Conservation (phyloP, 1,284 basidiomycete species). For the Thelephora terrestris region DNA sequence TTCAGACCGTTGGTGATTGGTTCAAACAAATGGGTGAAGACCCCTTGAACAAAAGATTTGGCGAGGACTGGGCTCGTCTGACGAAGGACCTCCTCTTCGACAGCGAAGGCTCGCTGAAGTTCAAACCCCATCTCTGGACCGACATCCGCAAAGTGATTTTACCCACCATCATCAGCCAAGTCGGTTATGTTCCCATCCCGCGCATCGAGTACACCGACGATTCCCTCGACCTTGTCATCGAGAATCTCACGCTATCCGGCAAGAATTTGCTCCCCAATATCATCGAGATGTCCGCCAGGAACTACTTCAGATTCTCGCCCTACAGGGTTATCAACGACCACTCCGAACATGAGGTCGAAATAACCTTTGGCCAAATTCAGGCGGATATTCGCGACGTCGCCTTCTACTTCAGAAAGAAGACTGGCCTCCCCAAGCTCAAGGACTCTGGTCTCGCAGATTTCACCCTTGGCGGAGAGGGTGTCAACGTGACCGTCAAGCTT, state of each 20-base stretch:
- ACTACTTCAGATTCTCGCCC: slow-evolving; percentile 72
- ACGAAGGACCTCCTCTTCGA: slow-evolving; percentile 60
- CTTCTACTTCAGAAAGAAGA: slow-evolving; percentile 78
- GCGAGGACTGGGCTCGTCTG: slow-evolving; percentile 75
- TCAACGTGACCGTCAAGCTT: slow-evolving; percentile 35
- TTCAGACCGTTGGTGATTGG: slow-evolving; percentile 52
- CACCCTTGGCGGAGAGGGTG: slow-evolving; percentile 71
- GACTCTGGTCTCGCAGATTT: slow-evolving; percentile 94
- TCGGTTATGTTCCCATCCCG: slow-evolving; percentile 87
- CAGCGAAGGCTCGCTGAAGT: slow-evolving; percentile 71
- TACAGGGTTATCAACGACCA: slow-evolving; percentile 47
- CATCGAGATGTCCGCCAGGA: slow-evolving; percentile 73
- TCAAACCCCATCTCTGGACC: slow-evolving; percentile 85
- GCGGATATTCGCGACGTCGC: slow-evolving; percentile 90
- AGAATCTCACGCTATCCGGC: slow-evolving; percentile 86
- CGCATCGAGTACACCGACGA: slow-evolving; percentile 89
- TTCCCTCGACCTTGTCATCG: slow-evolving; percentile 80
- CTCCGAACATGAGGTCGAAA: slow-evolving; percentile 56
- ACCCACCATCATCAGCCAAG: slow-evolving; percentile 67
- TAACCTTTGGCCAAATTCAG: slow-evolving; percentile 81
- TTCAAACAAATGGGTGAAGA: slow-evolving; percentile 82
- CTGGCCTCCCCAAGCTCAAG: slow-evolving; percentile 68
- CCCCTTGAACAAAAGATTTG: slow-evolving; percentile 72
- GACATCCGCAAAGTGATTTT: slow-evolving; percentile 79
- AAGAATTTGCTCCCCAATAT: slow-evolving; percentile 78